Evolutionary conservation across 306 rosid species (phyloP).

Genomic region (Phaseolus lunatus): DNA sequence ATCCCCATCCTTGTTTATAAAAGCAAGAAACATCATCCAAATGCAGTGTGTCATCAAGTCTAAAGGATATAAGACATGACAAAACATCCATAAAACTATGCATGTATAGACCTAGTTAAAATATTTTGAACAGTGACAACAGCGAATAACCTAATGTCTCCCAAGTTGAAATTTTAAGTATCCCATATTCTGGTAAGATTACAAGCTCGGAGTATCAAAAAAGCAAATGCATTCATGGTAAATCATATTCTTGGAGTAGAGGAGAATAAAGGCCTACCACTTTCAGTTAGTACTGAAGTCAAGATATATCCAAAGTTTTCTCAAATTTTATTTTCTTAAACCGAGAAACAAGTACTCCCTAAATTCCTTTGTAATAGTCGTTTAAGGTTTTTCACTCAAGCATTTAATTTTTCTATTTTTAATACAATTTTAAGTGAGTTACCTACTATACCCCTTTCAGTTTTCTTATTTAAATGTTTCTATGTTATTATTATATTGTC

Average conservation of each 20-base stretch:
- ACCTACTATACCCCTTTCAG: no score
- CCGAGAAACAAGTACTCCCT: constrained; percentile 6
- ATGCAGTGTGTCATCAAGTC: constrained; percentile 38
- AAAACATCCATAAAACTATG: constrained; percentile 19
- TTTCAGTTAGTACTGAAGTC: constrained; percentile 19
- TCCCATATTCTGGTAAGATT: constrained; percentile 35
- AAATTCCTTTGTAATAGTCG: no score
- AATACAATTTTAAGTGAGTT: no score
- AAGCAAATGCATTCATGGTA: constrained; percentile 26
- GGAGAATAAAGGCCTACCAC: constrained; percentile 20
- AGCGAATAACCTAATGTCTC: constrained; percentile 13
- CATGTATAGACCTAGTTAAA: constrained; percentile 38
- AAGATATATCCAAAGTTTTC: constrained; percentile 8
- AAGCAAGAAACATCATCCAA: constrained; percentile 57
- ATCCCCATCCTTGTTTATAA: constrained; percentile 64
- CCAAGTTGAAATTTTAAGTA: constrained; percentile 34
- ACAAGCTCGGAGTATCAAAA: neutral
- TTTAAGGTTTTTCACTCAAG: no score
- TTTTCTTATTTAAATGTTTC: no score
- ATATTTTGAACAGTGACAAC: constrained; percentile 5
- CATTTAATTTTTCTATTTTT: no score
- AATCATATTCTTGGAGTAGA: neutral
- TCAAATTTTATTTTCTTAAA: constrained; percentile 12
- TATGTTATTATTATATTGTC: no score
- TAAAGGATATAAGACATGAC: constrained; percentile 38